These are phyloP conservation scores for Ophiorrhiza pumila DNA, from an alignment of 257 asterid genomes.

Conservation along the genomic window DNA sequence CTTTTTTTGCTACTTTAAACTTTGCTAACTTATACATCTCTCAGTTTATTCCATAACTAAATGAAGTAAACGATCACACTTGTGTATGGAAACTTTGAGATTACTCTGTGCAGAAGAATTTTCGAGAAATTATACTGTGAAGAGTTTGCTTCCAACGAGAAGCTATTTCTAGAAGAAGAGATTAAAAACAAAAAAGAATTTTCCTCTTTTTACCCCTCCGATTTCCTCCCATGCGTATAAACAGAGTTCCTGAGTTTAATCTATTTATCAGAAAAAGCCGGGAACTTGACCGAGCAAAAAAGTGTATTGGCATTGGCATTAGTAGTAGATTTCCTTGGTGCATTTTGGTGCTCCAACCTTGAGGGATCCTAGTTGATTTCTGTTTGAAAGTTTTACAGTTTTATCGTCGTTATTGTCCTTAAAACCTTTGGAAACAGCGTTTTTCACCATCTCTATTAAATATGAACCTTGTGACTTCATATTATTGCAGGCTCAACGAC, in stretches of 20 bases:
- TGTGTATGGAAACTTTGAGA: no score
- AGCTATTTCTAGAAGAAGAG: no score
- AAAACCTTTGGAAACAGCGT: not conserved
- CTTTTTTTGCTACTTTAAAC: not conserved
- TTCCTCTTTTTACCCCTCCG: no score
- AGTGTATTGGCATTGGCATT: not conserved
- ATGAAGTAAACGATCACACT: no score
- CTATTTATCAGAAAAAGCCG: not conserved
- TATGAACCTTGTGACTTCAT: not conserved
- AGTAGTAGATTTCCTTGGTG: not conserved
- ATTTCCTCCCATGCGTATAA: no score
- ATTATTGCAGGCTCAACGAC: conserved; percentile 49
- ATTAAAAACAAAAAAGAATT: no score
- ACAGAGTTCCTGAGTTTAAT: no score
- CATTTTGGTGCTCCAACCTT: not conserved
- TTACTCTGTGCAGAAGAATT: no score
- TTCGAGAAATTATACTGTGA: no score
- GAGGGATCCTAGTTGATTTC: not conserved
- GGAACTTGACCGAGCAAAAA: not conserved
- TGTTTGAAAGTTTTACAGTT: not conserved
- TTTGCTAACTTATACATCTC: no score
- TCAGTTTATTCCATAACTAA: no score
- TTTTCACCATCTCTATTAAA: not conserved
- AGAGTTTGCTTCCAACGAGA: no score
- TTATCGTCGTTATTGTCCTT: not conserved